A percentile compares a stretch with the other conserved stretches of the same genome.
phyloP scores from a whole-genome alignment of 2,329 filamentous ascomycete genomes.

The Alternaria brassicicola region DNA sequence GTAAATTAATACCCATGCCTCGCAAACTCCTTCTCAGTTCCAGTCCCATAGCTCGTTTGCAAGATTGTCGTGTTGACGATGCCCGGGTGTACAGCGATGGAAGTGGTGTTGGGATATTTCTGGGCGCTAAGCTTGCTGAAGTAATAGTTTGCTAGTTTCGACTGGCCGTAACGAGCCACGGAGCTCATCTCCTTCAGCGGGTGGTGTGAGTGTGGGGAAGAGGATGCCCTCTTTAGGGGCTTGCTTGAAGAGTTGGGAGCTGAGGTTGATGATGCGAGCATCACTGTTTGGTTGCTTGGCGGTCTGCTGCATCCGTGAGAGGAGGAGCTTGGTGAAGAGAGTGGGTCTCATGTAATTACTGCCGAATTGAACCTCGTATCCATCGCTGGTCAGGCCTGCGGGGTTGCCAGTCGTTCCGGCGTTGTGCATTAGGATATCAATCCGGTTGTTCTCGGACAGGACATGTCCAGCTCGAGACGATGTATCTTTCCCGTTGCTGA shows the following conservation, averaged over 20 bases:
- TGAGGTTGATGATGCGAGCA: conserved; percentile 51
- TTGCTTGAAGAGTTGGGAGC: conserved; percentile 29
- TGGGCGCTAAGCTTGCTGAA: conserved; percentile 48
- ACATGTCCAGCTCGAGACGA: conserved; percentile 43
- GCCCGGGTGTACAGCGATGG: conserved; percentile 53
- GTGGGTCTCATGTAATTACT: conserved; percentile 56
- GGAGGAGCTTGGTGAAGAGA: conserved; percentile 50
- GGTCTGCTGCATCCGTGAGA: conserved; percentile 46
- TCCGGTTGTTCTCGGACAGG: conserved; percentile 25
- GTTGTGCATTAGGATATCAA: conserved; percentile 53
- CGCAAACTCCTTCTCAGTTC: conserved; percentile 30
- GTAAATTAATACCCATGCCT: background rate
- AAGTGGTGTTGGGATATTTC: conserved; percentile 51
- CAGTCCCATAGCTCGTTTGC: conserved; percentile 29
- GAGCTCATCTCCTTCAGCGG: background rate
- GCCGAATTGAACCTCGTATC: conserved; percentile 56
- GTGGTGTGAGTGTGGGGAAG: conserved; percentile 41
- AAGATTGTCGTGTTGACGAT: conserved; percentile 46
- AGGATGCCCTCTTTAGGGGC: conserved; percentile 38
- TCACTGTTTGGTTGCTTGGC: conserved; percentile 34
- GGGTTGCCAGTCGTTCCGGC: conserved; percentile 45
- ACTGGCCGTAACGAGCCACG: conserved; percentile 48
- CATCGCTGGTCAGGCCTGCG: conserved; percentile 47
- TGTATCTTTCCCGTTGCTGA: conserved; percentile 2
- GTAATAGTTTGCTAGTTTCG: conserved; percentile 56